Base-by-base conservation (phyloP, 352 stramenopile species). In the Globisporangium spinosum region DNA sequence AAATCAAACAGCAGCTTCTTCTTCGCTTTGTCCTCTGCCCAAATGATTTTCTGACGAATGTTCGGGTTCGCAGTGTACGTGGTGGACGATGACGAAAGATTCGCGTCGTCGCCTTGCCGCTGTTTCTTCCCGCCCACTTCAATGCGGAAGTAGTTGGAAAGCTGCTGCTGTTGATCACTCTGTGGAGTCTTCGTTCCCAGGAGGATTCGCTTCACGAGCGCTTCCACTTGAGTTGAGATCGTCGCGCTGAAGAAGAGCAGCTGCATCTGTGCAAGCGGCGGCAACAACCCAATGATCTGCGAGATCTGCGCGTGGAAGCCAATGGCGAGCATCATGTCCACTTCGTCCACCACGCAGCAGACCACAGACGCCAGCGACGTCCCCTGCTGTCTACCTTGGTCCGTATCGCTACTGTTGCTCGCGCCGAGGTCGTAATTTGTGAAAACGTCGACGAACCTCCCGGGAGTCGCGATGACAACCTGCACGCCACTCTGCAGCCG, bases 281-380 rank as follows among this genome's bases (percentile, higher is more conserved):
- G 62, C 40, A 91, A 45, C 10, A 78, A 64, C 9, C 58, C 65
- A 27, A 90, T 22, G 34, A 94, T 86, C 67, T 86, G 67, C 1
- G 67, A 66, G 22, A 92, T 73, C n/a, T 79, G 72, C 8, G 72
- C 60, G 22, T 65, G 72, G 74, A 92, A 94, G 1, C 80, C 84
- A 54, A 79, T 69, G 54, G 79, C 80, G 49, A 91, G 66, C 80
- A 94, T 89, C 62, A 85, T 74, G 62, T 94, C 86, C 20, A 91
- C 81, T 79, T 94, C 86, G 63, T 94, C 86, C 34, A 94, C 60
- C 1, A 92, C 71, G 57, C 82, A 90, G 17, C 72, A 80, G 12
- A 74, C 74, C n/a, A 85, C 77, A 12, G 76, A 65, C 12, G 69
- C 55, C 20, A 83, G 58, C 35, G 74, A 55, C 8, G 56, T 27